These are phyloP conservation scores for Rhizopogon vesiculosus DNA, from an alignment of 768 basidiomycete species.

Conservation along the genomic window DNA sequence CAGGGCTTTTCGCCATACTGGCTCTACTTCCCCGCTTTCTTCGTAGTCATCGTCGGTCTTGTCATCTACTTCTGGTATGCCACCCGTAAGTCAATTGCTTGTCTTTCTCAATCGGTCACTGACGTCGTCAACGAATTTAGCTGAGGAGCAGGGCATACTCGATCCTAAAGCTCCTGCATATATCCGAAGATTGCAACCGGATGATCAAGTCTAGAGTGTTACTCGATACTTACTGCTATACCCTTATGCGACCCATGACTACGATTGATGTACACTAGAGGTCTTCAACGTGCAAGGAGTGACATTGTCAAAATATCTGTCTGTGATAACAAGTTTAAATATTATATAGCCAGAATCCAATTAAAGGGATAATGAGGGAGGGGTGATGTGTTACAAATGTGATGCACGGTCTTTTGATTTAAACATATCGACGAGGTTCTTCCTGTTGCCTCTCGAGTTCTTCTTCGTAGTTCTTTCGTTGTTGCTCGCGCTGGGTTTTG, in stretches of 20 bases:
- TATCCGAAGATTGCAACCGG: constrained; percentile 29
- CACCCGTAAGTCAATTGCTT: constrained; percentile 52
- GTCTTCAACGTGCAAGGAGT: neutral
- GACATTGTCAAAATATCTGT: neutral
- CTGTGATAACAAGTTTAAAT: neutral
- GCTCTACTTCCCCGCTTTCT: constrained; percentile 84
- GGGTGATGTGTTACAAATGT: constrained; percentile 18
- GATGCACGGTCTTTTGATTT: constrained; percentile 12
- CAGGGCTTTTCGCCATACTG: constrained; percentile 83
- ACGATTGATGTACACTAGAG: neutral
- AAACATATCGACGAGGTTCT: constrained; percentile 18
- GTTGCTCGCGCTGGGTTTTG: constrained; percentile 21
- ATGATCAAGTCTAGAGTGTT: constrained; percentile 12
- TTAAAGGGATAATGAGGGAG: constrained; percentile 10
- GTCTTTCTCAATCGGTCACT: neutral
- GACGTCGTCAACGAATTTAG: constrained; percentile 29
- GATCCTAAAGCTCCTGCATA: constrained; percentile 59
- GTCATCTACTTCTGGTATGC: constrained; percentile 85
- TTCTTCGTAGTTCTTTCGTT: constrained; percentile 43
- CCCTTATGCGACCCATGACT: neutral
- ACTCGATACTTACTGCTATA: constrained; percentile 9
- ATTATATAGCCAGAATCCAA: constrained; percentile 25
- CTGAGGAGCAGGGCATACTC: constrained; percentile 68
- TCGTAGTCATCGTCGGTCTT: constrained; percentile 64
- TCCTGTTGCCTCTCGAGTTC: constrained; percentile 47